Base-by-base conservation (phyloP, 1,139 yeast genomes). In the Magnusiomyces suaveolens region DNA sequence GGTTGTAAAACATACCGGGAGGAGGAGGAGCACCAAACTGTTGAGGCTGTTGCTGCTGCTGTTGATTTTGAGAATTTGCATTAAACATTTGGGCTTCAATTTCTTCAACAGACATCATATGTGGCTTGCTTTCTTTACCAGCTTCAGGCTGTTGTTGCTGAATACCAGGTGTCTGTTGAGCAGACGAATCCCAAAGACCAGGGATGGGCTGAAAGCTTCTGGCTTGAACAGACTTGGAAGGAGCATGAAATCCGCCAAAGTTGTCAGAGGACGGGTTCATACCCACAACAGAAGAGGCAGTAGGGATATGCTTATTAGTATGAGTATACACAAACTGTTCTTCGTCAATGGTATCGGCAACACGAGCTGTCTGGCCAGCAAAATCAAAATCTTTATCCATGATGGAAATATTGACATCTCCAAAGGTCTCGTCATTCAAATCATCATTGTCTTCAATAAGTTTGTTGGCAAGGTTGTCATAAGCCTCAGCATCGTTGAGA, bases 401-500 rank as follows among this genome's bases (percentile, higher is more conserved):
- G 1, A 57, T 24, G 48, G 56, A 29, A 50, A 72, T 76, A 50
- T 96, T 97, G 50, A 56, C 36, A 50, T 73, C 76, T 49, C 97
- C 97, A 72, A 90, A 90, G 0, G 97, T 90, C 65, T 87, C 95
- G 59, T 83, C 86, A 66, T 90, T 90, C 64, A 87, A 75, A 53
- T 83, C 89, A 67, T 89, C 97, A 57, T 84, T 89, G 39, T 80
- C 83, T 60, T 85, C 94, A 48, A 77, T 78, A 51, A 80, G 76
- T 57, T 76, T 76, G 33, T 80, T 87, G 1, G 89, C 92, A 56
- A 85, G 76, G 54, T 67, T 70, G 60, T 84, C 87, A 66, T 86
- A 87, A 20, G 95, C 83, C 53, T 88, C 95, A 63, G 87, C 94
- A 65, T 52, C 51, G 21, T 54, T 52, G 47, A 46, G 89, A 64